A percentile compares a stretch with the other conserved stretches of the same genome.
These are phyloP conservation scores for Erythrophleum fordii DNA, from an alignment of 306 rosid species.

Conservation along the genomic window DNA sequence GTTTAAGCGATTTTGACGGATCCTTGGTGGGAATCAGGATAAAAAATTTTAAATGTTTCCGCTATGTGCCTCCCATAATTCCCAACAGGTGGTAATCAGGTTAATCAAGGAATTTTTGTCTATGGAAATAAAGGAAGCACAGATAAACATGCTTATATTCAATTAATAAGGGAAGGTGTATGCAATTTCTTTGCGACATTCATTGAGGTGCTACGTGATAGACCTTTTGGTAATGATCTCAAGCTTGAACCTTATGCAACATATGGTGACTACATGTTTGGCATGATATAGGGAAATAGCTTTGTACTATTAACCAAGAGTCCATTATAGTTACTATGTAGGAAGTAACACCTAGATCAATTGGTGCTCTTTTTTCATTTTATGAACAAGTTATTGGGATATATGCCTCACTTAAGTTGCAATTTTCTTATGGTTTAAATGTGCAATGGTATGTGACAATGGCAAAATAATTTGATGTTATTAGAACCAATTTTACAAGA, in stretches of 20 bases:
- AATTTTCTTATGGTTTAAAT: no score
- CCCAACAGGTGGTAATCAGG: no score
- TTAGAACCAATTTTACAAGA: no score
- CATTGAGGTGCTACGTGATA: constrained; percentile 93
- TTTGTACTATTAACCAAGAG: constrained; percentile 78
- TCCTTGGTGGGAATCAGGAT: no score
- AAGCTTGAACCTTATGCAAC: constrained; percentile 98
- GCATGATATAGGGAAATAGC: constrained; percentile 99
- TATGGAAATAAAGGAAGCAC: constrained; percentile 96
- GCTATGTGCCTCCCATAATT: no score
- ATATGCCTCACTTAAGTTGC: constrained; percentile 83
- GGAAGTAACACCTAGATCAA: constrained; percentile 90
- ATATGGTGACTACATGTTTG: constrained; percentile 95
- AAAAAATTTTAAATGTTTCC: no score
- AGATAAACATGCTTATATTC: constrained; percentile 95
- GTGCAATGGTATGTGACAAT: no score
- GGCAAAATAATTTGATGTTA: no score
- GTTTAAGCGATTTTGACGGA: no score
- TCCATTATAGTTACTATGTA: constrained; percentile 85
- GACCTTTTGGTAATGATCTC: constrained; percentile 99
- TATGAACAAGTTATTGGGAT: constrained; percentile 96
- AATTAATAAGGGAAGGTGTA: constrained; percentile 92
- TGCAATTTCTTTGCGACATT: constrained; percentile 93
- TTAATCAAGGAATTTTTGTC: constrained; percentile 85
- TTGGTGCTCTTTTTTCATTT: constrained; percentile 87